phyloP scores from a whole-genome alignment of 176 grass and related monocot species.

The maize (Zea mays) region Zm-B73-REFERENCE-NAM-5.0 NC_050100.1:191184001-191184500 shows the following conservation, averaged over 20 bases:
- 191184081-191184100: constrained; percentile 55
- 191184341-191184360: constrained; percentile 97
- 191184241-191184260: constrained; percentile 81
- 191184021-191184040: constrained; percentile 34
- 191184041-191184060: constrained; percentile 85
- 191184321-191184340: constrained; percentile 87
- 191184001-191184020: constrained; percentile 46
- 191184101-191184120: constrained; percentile 42
- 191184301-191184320: constrained; percentile 82
- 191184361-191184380: constrained; percentile 95
- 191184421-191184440: constrained; percentile 93
- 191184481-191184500: constrained; percentile 97
- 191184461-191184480: constrained; percentile 80
- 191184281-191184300: constrained; percentile 89
- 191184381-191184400: constrained; percentile 66
- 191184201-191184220: constrained; percentile 82
- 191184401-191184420: constrained; percentile 74
- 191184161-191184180: constrained; percentile 52
- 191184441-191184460: constrained; percentile 51
- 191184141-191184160: constrained; percentile 56
- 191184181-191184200: constrained; percentile 60
- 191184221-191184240: constrained; percentile 98
- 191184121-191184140: constrained; percentile 70
- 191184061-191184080: constrained; percentile 85
- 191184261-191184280: constrained; percentile 92